Conservation (phyloP, 805 yeast species). For the Cyberlindnera japonica region DNA sequence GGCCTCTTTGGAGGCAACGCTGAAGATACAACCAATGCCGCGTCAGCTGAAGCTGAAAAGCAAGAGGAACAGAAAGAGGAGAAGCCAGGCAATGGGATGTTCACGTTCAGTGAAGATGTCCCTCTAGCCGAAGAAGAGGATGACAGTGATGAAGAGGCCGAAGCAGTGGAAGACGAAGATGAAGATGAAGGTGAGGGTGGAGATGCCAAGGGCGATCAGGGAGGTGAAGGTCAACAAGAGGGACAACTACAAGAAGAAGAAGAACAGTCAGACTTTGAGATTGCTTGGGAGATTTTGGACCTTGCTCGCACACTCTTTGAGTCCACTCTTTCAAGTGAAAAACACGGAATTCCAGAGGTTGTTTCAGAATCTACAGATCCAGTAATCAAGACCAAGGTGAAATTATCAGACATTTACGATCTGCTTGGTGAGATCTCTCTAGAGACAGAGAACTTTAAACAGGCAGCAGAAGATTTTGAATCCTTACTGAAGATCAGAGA, state of each 20-base stretch:
- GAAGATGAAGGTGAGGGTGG: slow-evolving; percentile 28
- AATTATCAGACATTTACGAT: slow-evolving; percentile 71
- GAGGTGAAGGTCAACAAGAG: slow-evolving; percentile 20
- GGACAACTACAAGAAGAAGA: slow-evolving; percentile 31
- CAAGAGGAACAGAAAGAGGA: slow-evolving; percentile 18
- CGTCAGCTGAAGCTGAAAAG: slow-evolving; percentile 20
- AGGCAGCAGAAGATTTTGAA: slow-evolving; percentile 68
- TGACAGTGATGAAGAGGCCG: slow-evolving; percentile 19
- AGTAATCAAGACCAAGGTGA: slow-evolving; percentile 39
- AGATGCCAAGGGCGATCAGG: slow-evolving; percentile 23
- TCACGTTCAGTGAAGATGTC: slow-evolving; percentile 36
- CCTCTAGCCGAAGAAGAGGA: slow-evolving; percentile 34
- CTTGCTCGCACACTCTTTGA: slow-evolving; percentile 67
- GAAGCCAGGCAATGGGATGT: slow-evolving; percentile 29
- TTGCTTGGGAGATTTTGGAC: slow-evolving; percentile 86
- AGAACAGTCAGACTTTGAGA: slow-evolving; percentile 72
- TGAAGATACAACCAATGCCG: slow-evolving; percentile 22
- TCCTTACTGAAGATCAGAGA: slow-evolving; percentile 52
- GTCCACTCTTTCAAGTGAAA: slow-evolving; percentile 23
- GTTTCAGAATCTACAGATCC: slow-evolving; percentile 30
- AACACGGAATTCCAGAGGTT: slow-evolving; percentile 10
- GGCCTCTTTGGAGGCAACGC: slow-evolving; percentile 65
- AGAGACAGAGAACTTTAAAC: slow-evolving; percentile 83
- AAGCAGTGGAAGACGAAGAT: slow-evolving; percentile 9
- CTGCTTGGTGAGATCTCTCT: slow-evolving; percentile 85